These are phyloP conservation scores for Hypoxylon crocopeplum DNA, from an alignment of 495 filamentous ascomycete genomes.

Conservation along the genomic window DNA sequence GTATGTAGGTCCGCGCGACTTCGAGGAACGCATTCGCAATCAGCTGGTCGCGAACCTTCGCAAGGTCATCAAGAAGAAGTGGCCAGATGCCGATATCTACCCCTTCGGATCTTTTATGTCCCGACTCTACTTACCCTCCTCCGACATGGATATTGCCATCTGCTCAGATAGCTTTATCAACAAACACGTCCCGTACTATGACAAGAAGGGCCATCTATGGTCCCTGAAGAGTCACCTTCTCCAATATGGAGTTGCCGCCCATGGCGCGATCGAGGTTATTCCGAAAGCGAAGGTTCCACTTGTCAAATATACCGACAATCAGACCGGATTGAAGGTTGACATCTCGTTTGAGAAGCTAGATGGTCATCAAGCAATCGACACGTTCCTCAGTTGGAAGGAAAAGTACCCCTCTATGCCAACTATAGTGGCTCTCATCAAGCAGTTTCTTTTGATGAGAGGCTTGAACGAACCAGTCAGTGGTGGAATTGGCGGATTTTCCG, in stretches of 20 bases:
- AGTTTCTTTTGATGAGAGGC: slow-evolving; percentile 85
- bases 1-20: slow-evolving; percentile 76
- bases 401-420: slow-evolving; percentile 83
- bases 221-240: slow-evolving; percentile 60
- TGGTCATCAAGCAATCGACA: slow-evolving; percentile 77
- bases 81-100: slow-evolving; percentile 64
- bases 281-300: slow-evolving; percentile 83
- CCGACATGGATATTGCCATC: slow-evolving; percentile 93
- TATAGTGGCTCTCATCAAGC: slow-evolving; percentile 86
- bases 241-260: slow-evolving; percentile 53
- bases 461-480: slow-evolving; percentile 90
- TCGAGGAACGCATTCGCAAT: slow-evolving; percentile 75
- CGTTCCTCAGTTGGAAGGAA: slow-evolving; percentile 78
- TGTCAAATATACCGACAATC: slow-evolving; percentile 82
- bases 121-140: slow-evolving; percentile 87
- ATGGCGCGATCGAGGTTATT: slow-evolving; percentile 67
- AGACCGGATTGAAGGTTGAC: slow-evolving; percentile 80
- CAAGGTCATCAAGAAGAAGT: slow-evolving; percentile 56
- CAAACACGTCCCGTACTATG: slow-evolving; percentile 45
- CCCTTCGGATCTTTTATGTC: slow-evolving; percentile 92
- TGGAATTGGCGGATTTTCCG: slow-evolving; percentile 92
- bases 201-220: slow-evolving; percentile 45
- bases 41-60: slow-evolving; percentile 71
- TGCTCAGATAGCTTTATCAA: slow-evolving; percentile 68
- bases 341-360: slow-evolving; percentile 92